phyloP scores from a whole-genome alignment of 306 rosid genomes.

The Rubus idaeus region DNA sequence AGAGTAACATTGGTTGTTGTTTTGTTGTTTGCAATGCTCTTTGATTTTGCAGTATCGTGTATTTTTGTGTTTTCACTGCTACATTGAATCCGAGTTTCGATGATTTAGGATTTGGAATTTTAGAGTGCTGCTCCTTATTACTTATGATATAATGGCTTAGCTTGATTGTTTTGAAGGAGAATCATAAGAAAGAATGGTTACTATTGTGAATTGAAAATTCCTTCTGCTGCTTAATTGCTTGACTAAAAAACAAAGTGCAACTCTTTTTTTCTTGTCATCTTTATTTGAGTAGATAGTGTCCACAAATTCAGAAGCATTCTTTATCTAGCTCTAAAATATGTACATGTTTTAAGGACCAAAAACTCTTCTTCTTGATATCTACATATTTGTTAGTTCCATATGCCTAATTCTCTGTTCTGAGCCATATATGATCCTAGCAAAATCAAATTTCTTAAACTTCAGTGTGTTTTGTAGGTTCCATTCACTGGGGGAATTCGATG shows the following conservation, averaged over 20 bases:
- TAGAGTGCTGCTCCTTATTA: background rate
- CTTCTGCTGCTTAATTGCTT: background rate
- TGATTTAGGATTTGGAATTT: background rate
- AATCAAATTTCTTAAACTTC: background rate
- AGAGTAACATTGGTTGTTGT: background rate
- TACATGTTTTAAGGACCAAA: slow-evolving; percentile 1
- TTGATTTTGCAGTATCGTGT: slow-evolving; percentile 9
- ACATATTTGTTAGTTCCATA: background rate
- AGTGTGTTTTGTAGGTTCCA: slow-evolving; percentile 61
- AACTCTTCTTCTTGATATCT: background rate
- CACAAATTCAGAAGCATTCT: background rate
- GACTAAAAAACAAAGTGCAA: background rate
- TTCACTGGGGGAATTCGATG: slow-evolving; percentile 90
- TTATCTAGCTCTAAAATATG: background rate
- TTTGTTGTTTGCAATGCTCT: slow-evolving; percentile 4
- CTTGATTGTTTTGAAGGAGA: background rate
- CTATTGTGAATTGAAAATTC: background rate
- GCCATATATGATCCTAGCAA: background rate
- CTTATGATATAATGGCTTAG: background rate
- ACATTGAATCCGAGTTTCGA: background rate
- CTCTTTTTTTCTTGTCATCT: background rate
- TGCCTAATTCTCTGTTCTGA: background rate
- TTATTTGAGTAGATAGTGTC: background rate
- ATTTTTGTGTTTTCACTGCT: background rate
- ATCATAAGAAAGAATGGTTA: background rate